phyloP scores from a whole-genome alignment of 768 basidiomycete species.

The Chalciporus chontae region DNA sequence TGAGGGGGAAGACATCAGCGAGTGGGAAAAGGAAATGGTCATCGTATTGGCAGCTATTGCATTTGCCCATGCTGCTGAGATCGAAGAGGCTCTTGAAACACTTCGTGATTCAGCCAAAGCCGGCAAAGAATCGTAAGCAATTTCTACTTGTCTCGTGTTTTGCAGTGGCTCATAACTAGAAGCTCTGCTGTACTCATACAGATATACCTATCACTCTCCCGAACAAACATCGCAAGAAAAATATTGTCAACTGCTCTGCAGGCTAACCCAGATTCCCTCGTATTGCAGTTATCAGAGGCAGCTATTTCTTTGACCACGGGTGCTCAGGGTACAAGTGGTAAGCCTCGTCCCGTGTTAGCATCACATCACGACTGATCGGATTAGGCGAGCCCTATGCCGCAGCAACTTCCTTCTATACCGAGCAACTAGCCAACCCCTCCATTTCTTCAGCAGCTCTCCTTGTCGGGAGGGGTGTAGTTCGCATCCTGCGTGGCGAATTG shows the following conservation, averaged over 20 bases:
- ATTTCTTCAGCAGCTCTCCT: slow-evolving; percentile 70
- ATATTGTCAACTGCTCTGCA: slow-evolving; percentile 80
- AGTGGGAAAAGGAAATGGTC: slow-evolving; percentile 69
- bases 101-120: slow-evolving; percentile 66
- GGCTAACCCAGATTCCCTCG: slow-evolving; percentile 86
- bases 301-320: slow-evolving; percentile 73
- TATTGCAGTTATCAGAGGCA: slow-evolving; percentile 88
- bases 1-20: slow-evolving; percentile 57
- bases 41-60: slow-evolving; percentile 83
- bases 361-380: not conserved
- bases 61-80: slow-evolving; percentile 77
- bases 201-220: slow-evolving; percentile 86
- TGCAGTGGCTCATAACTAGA: not conserved
- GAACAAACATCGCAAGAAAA: slow-evolving; percentile 82
- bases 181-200: slow-evolving; percentile 84
- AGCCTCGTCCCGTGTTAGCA: slow-evolving; percentile 27
- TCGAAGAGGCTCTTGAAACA: slow-evolving; percentile 91
- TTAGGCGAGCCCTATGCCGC: slow-evolving; percentile 36
- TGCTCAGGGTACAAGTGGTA: slow-evolving; percentile 54
- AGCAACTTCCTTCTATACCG: slow-evolving; percentile 66
- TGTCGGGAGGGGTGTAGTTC: slow-evolving; percentile 75
- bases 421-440: slow-evolving; percentile 80
- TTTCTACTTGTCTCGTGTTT: not conserved
- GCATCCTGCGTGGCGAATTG: slow-evolving; percentile 73
- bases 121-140: slow-evolving; percentile 81